phyloP scores from a whole-genome alignment of 2,329 filamentous ascomycete species.

The Fusarium proliferatum region DNA sequence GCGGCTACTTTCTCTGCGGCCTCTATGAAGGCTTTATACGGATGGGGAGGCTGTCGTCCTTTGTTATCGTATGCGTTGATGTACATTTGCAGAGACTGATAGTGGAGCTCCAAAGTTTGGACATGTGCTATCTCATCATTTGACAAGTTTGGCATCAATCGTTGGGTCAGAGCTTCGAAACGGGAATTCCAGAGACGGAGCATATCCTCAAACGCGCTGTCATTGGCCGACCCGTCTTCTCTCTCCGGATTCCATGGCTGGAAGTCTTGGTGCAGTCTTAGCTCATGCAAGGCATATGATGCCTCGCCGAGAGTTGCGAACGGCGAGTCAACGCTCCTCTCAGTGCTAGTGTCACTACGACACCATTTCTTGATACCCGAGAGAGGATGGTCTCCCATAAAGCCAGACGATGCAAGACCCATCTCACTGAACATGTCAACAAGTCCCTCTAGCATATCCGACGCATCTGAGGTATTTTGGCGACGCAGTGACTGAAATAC shows the following conservation, averaged over 20 bases:
- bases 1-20: background rate
- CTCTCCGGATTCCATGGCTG: background rate
- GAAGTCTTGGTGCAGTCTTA: background rate
- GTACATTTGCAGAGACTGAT: background rate
- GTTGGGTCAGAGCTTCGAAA: background rate
- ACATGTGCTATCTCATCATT: background rate
- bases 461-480: fast-evolving
- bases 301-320: background rate
- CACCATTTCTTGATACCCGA: background rate
- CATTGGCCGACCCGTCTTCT: background rate
- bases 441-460: background rate
- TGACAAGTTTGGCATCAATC: fast-evolving
- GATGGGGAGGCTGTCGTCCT: background rate
- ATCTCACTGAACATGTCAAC: slow-evolving; percentile 2
- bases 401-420: background rate
- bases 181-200: background rate
- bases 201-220: background rate
- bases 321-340: fast-evolving
- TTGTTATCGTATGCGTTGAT: background rate
- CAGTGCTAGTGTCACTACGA: background rate
- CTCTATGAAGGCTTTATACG: background rate
- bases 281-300: background rate
- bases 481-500: background rate
- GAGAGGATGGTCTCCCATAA: background rate
- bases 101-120: background rate